Conservation (phyloP, 2,329 filamentous ascomycete genomes). For the Venturia oleaginea region DNA sequence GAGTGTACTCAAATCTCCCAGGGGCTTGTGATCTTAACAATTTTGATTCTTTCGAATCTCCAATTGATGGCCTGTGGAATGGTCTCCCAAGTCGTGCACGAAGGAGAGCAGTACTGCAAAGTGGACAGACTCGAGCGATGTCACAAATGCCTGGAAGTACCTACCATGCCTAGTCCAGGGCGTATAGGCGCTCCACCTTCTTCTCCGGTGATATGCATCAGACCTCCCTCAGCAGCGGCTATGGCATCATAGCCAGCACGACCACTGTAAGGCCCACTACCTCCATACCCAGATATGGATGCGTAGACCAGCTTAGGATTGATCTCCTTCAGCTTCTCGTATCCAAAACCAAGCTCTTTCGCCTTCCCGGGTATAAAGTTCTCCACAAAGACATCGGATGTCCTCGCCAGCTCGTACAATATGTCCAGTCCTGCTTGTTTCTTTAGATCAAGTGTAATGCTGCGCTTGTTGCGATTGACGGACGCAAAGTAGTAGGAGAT, state of each 20-base stretch:
- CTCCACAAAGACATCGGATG: constrained; percentile 34
- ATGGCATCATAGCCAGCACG: constrained; percentile 40
- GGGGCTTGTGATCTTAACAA: not conserved
- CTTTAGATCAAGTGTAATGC: constrained; percentile 31
- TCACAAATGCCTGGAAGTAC: not conserved
- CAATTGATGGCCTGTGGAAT: not conserved
- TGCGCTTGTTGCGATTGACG: constrained; percentile 38
- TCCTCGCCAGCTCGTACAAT: constrained; percentile 27
- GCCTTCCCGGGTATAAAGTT: constrained; percentile 37
- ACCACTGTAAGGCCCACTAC: constrained; percentile 32
- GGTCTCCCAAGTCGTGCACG: too few species aligned
- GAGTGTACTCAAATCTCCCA: not conserved
- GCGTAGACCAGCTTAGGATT: constrained; percentile 36
- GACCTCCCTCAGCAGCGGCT: constrained; percentile 34
- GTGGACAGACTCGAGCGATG: not conserved
- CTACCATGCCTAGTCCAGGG: constrained; percentile 31
- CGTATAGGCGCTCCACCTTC: constrained; percentile 31
- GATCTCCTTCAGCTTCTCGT: constrained; percentile 26
- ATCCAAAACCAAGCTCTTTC: constrained; percentile 34
- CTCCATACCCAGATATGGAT: constrained; percentile 36
- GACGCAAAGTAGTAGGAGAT: constrained; percentile 37
- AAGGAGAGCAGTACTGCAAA: not conserved
- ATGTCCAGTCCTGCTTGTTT: constrained; percentile 29
- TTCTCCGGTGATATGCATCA: constrained; percentile 38
- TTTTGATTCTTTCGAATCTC: not conserved